Base-by-base conservation (phyloP, 2,329 filamentous ascomycete genomes). In the Aspergillus neotritici region DNA sequence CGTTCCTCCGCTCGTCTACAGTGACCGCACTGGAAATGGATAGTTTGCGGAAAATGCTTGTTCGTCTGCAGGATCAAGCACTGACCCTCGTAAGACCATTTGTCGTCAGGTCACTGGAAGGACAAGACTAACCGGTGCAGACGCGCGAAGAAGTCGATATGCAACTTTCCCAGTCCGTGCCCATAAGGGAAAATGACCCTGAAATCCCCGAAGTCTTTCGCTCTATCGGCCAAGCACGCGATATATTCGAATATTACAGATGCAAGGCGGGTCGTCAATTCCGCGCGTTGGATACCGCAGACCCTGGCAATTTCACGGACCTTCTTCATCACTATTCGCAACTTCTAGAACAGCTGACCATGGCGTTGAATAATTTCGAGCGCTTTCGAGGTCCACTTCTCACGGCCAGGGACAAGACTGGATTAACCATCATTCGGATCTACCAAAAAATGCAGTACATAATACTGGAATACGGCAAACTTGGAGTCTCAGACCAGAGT, bases 401-500 rank as follows among this genome's bases (percentile, higher is more conserved):
- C 8, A 43, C 40, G 1, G 12, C 34, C n/a, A 37, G 21, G 15
- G 44, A 47, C 9, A 40, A 39, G n/a, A 39, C 32, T 5, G 44
- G 44, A 2, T 28, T 47, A 12, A 44, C 36, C 4, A 40, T 43
- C 29, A 33, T 44, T 4, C 31, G 36, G n/a, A 44, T 47, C 29
- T 37, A 44, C 21, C 40, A 37, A 9, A 17, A 28, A 17, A 31
- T 17, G 21, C 46, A 47, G 16, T 40, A 11, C 25, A 46, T 40
- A 11, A 4, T 44, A 33, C 3, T 53, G 14, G 41, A 47, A 25
- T 12, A 43, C 16, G 36, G 37, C 34, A 33, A 48, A 2, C 28
- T 52, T 10, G 50, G 52, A 12, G 37, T 43, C 1, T 33, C 38
- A 5, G 37, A 51, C 7, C 42, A 52, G 21, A 55, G 48, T 9